Percentiles rank a stretch among this genome's conserved stretches.
phyloP scores from a whole-genome alignment of 495 filamentous ascomycete genomes.

The Daldinia bambusicola region DNA sequence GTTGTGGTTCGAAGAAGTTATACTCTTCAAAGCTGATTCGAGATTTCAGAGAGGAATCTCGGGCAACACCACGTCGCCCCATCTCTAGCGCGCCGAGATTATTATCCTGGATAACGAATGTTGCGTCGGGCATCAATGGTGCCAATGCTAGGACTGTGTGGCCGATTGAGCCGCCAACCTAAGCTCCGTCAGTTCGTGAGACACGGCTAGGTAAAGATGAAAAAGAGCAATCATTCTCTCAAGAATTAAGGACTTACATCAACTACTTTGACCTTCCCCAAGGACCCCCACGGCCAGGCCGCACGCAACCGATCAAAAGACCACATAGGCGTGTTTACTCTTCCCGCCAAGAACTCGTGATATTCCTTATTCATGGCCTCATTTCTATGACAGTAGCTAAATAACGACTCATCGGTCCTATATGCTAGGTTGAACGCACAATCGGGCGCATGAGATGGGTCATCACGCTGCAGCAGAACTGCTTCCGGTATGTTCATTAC shows the following conservation, averaged over 20 bases:
- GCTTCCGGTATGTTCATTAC: constrained; percentile 39
- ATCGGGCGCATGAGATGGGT: constrained; percentile 41
- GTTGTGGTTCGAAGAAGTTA: constrained; percentile 53
- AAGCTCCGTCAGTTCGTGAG: constrained; percentile 6
- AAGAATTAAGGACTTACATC: constrained; percentile 28
- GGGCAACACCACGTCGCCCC: constrained; percentile 32
- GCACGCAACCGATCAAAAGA: constrained; percentile 40
- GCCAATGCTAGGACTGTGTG: constrained; percentile 52
- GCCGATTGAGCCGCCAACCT: constrained; percentile 59
- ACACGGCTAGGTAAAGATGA: not conserved
- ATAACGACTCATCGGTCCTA: constrained; percentile 42
- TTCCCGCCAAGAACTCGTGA: constrained; percentile 40
- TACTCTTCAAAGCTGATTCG: constrained; percentile 49
- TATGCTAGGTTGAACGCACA: constrained; percentile 50
- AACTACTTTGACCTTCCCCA: constrained; percentile 34
- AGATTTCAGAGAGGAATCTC: constrained; percentile 25
- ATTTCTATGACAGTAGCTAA: constrained; percentile 37
- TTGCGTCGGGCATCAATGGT: constrained; percentile 46
- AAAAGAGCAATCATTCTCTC: not conserved
- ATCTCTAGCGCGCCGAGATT: constrained; percentile 41
- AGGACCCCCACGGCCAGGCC: constrained; percentile 31
- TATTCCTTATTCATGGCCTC: constrained; percentile 32
- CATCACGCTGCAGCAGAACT: constrained; percentile 37
- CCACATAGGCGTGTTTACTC: constrained; percentile 38
- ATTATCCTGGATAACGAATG: constrained; percentile 54